Base-by-base conservation (phyloP, 108 stramenopile genomes). In the Cyclotella choctawhatcheeana region DNA sequence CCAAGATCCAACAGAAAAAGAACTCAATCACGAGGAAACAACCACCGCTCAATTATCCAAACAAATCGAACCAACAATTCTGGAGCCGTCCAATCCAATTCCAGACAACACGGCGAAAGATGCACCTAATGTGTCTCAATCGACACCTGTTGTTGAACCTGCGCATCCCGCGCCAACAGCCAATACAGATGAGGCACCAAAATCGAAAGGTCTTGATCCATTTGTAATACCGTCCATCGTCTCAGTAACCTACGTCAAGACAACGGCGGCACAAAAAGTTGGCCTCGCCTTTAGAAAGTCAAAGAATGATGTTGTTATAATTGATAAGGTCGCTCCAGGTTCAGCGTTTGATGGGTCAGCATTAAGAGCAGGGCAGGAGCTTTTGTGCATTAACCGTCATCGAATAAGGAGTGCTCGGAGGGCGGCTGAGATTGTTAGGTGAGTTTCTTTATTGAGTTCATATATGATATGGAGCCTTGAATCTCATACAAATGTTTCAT, bases 271-370 rank as follows among this genome's bases (percentile, higher is more conserved):
- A 29, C 62, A 70, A 65, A 77, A 77, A 69, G 44, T 70, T 35
- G 76, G 76, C 1, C 55, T 77, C 8, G 62, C 69, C 32, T 69
- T 77, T 56, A 69, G 76, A n/a, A 77, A 77, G 48, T 22, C 63
- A 17, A 65, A 58, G 30, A n/a, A n/a, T n/a, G 76, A 55, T 22
- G 51, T 32, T 10, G 64, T 77, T 12, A 47, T 70, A 18, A 55
- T 77, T 20, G 76, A 77, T 48, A 66, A 71, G 47, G 66, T 77
- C 26, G 8, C 44, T 1, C 64, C 76, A n/a, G 69, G 58, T 20
- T 70, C 69, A 5, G 44, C 58, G 31, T 69, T 69, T 24, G 63
- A 69, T 31, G 76, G 76, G 7, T 56, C 56, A 0, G 55, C 14
- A 31, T 56, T 77, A 25, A 44, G 48, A 25, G 0, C 69, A 6